These are phyloP conservation scores for Ehretia macrophylla DNA, from an alignment of 257 asterid species.

Conservation along the genomic window DNA sequence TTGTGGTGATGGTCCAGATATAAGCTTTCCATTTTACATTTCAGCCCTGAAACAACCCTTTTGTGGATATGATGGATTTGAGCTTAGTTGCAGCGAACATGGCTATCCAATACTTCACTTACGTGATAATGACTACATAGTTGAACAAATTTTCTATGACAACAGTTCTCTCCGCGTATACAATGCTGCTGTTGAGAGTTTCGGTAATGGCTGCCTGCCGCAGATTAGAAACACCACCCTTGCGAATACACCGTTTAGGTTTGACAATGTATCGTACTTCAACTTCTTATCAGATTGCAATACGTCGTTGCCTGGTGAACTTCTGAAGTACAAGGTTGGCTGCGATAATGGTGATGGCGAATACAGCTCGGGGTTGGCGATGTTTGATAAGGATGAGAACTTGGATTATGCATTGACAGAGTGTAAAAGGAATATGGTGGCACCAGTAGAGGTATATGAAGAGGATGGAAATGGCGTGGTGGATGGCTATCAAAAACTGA, in stretches of 20 bases:
- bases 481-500: slow-evolving; percentile 16
- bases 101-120: slow-evolving; percentile 32
- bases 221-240: slow-evolving; percentile 28
- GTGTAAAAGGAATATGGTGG: slow-evolving; percentile 34
- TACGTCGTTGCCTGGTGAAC: not conserved
- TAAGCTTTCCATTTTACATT: slow-evolving; percentile 58
- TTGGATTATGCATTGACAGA: slow-evolving; percentile 20
- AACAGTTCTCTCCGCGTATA: slow-evolving; percentile 18
- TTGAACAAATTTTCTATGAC: slow-evolving; percentile 30
- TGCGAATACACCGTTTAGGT: not conserved
- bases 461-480: slow-evolving; percentile 8
- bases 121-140: slow-evolving; percentile 23
- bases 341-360: slow-evolving; percentile 10
- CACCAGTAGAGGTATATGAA: slow-evolving; percentile 36
- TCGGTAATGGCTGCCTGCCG: slow-evolving; percentile 21
- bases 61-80: slow-evolving; percentile 48
- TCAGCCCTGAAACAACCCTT: slow-evolving; percentile 25
- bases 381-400: slow-evolving; percentile 23
- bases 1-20: slow-evolving; percentile 38
- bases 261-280: slow-evolving; percentile 5
- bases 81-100: slow-evolving; percentile 26
- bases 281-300: slow-evolving; percentile 40
- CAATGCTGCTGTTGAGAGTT: slow-evolving; percentile 19
- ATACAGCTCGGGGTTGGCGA: slow-evolving; percentile 23
- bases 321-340: slow-evolving; percentile 13